A percentile compares a stretch with the other conserved stretches of the same genome.
These are phyloP conservation scores for Geotrichum fermentans DNA, from an alignment of 1,139 yeast genomes.

Conservation along the genomic window DNA sequence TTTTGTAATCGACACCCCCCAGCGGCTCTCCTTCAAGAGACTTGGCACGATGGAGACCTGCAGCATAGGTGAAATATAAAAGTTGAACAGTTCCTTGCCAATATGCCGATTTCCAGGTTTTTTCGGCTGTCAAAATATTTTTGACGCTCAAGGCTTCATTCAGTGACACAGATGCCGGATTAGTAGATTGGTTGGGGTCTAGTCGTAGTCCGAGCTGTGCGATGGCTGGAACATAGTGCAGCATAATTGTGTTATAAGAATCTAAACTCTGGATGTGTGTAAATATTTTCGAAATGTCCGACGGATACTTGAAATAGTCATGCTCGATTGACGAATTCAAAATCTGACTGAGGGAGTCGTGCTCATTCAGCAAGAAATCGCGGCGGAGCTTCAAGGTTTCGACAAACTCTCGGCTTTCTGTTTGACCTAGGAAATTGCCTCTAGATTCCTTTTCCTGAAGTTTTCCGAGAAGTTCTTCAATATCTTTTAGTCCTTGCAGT, in stretches of 20 bases:
- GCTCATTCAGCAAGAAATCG: constrained; percentile 57
- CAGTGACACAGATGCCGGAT: constrained; percentile 8
- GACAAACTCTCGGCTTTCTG: constrained; percentile 47
- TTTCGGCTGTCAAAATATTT: constrained; percentile 6
- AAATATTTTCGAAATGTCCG: constrained; percentile 43
- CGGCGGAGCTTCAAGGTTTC: constrained; percentile 56
- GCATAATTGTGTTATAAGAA: constrained; percentile 55
- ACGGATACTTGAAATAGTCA: constrained; percentile 40
- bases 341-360: constrained; percentile 67
- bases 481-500: constrained; percentile 50
- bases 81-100: constrained; percentile 56
- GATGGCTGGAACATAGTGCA: constrained; percentile 56
- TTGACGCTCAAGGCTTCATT: constrained; percentile 9
- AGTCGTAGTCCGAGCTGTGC: constrained; percentile 15
- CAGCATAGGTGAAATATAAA: constrained; percentile 58
- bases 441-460: constrained; percentile 52
- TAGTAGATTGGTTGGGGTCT: constrained; percentile 17
- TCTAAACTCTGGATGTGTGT: constrained; percentile 44
- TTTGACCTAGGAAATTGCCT: constrained; percentile 53
- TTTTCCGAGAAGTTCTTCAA: constrained; percentile 52
- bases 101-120: constrained; percentile 32
- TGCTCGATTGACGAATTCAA: constrained; percentile 33
- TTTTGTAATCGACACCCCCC: constrained; percentile 37
- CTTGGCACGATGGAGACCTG: constrained; percentile 47
- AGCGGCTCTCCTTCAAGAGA: constrained; percentile 15